Base-by-base conservation (phyloP, 108 stramenopile species). In the Cyclotella choctawhatcheeana region DNA sequence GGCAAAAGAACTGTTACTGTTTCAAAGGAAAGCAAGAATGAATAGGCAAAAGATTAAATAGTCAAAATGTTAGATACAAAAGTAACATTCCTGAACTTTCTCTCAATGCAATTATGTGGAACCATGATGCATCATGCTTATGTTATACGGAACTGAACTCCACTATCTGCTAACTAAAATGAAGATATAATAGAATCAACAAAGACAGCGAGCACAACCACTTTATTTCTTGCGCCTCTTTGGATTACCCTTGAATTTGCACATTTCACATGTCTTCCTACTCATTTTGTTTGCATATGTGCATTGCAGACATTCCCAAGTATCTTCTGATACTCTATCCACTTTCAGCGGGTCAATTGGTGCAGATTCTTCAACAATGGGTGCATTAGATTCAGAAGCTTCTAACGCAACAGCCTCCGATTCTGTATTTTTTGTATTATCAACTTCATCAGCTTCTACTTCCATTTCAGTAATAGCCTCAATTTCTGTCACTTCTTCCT, bases 241-340 rank as follows among this genome's bases (percentile, higher is more conserved):
- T 8, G 67, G 20, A 22, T 37, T 67, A 27, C 35, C 58, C n/a
- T 65, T 59, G 44, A 43, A 33, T 60, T 51, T 22, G 58, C 77
- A 79, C 58, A 79, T 80, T 8, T 76, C 47, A 55, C 91, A 92
- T 64, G 82, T 89, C 32, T 62, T 76, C n/a, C 24, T 48, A 25
- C 56, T 63, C 44, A 54, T 70, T 8, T 60, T 53, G 60, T 92
- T 92, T 26, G 63, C 56, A 37, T 79, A 79, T 16, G 88, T 89
- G 45, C 91, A 92, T 14, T 44, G 44, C 0, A 50, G 51, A 47
- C 89, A 90, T 27, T 70, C 68, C 89, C 89, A 76, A 7, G 35
- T 55, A 12, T 76, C 60, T 13, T 26, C 35, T 44, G 55, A 16
- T 56, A 24, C 35, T 25, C 53, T 13, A 22, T 52, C 8, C 14